These are phyloP conservation scores for Lineolata rhizophorae DNA, from an alignment of 495 filamentous ascomycete genomes.

Conservation along the genomic window DNA sequence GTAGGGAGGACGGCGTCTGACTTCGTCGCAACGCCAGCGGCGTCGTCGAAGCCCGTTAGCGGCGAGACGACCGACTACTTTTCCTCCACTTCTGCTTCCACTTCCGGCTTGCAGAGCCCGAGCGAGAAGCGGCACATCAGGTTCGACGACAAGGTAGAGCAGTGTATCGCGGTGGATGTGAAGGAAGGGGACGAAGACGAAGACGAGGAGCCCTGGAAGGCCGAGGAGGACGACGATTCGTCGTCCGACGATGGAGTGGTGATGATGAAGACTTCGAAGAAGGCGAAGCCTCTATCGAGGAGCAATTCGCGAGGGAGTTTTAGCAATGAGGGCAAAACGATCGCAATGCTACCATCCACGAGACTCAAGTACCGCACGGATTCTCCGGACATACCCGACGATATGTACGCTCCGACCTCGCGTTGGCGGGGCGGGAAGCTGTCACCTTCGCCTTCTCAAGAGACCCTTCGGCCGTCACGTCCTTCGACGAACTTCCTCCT, in stretches of 20 bases:
- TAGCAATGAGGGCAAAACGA: slow-evolving; percentile 59
- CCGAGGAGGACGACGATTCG: slow-evolving; percentile 34
- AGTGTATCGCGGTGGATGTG: slow-evolving; percentile 83
- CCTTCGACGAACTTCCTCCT: slow-evolving; percentile 49
- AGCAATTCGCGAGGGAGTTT: slow-evolving; percentile 30
- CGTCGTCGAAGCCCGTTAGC: slow-evolving; percentile 22
- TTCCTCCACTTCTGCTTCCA: slow-evolving; percentile 35
- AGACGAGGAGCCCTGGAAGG: slow-evolving; percentile 25
- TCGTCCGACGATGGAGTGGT: slow-evolving; percentile 64
- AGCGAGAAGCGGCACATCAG: slow-evolving; percentile 68
- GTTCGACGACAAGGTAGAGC: slow-evolving; percentile 87
- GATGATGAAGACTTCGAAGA: slow-evolving; percentile 44
- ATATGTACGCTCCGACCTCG: slow-evolving; percentile 12
- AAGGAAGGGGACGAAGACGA: slow-evolving; percentile 57
- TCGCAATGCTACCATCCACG: slow-evolving; percentile 79
- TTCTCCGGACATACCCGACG: slow-evolving; percentile 39
- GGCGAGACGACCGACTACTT: slow-evolving; percentile 31
- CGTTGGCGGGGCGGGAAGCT: slow-evolving; percentile 19
- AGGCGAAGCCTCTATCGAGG: slow-evolving; percentile 19
- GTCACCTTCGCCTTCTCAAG: slow-evolving; percentile 53
- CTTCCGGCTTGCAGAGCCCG: slow-evolving; percentile 46
- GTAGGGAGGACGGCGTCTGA: slow-evolving; percentile 25
- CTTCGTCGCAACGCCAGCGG: neutral
- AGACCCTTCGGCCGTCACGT: slow-evolving; percentile 50
- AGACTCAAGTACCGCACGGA: slow-evolving; percentile 78